Conservation (phyloP, 345 rosid species). For the Salix udensis region DNA sequence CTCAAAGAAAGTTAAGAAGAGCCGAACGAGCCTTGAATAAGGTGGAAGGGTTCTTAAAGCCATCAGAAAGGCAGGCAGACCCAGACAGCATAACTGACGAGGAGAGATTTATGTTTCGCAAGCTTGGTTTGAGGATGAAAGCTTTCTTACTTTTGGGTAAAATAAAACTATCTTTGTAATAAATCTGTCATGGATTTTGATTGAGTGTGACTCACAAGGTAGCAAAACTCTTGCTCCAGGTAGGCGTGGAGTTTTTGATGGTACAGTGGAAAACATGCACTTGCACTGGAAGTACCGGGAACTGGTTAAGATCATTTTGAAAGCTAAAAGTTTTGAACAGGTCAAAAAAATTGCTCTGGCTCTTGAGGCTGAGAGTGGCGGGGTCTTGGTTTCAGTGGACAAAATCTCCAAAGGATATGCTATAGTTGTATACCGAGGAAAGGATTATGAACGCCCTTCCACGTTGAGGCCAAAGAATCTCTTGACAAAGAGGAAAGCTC, state of each 20-base stretch:
- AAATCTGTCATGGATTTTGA: background rate
- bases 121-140: constrained; percentile 92
- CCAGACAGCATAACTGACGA: constrained; percentile 78
- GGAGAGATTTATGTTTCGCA: constrained; percentile 96
- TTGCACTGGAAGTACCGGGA: constrained; percentile 97
- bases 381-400: constrained; percentile 84
- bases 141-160: constrained; percentile 93
- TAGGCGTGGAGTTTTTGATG: constrained; percentile 89
- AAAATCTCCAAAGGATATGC: constrained; percentile 90
- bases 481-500: constrained; percentile 90
- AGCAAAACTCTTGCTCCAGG: constrained; percentile 47
- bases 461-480: constrained; percentile 77
- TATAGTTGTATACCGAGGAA: constrained; percentile 77
- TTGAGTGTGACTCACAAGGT: constrained; percentile 18
- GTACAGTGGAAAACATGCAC: constrained; percentile 98
- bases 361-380: constrained; percentile 97
- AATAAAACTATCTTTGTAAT: constrained; percentile 5
- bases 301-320: constrained; percentile 73
- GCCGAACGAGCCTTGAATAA: constrained; percentile 71
- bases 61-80: constrained; percentile 65
- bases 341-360: constrained; percentile 81
- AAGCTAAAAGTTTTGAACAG: constrained; percentile 65
- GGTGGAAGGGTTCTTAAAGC: constrained; percentile 72
- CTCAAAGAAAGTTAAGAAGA: constrained; percentile 62
- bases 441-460: constrained; percentile 79